These are phyloP conservation scores for Neurospora africana DNA, from an alignment of 495 filamentous ascomycete species.

Conservation along the genomic window DNA sequence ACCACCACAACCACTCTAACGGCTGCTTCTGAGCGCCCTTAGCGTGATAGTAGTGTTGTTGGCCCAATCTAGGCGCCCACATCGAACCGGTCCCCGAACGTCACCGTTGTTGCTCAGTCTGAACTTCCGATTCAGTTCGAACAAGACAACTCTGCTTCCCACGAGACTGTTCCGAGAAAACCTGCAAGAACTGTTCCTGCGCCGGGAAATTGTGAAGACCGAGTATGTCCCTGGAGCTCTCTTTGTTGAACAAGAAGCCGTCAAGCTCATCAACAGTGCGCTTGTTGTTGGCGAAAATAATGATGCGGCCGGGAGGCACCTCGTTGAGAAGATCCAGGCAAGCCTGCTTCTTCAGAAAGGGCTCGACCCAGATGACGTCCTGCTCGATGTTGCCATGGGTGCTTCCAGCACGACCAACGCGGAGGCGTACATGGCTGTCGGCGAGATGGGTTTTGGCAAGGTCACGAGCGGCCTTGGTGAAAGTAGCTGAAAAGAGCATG, in stretches of 20 bases:
- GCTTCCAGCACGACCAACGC: slow-evolving; percentile 74
- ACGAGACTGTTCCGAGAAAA: slow-evolving; percentile 52
- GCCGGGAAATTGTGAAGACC: slow-evolving; percentile 40
- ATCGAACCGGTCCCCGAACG: background rate
- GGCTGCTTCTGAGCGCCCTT: background rate
- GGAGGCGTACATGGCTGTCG: slow-evolving; percentile 53
- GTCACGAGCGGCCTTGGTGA: slow-evolving; percentile 63
- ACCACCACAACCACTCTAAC: background rate
- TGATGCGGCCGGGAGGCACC: slow-evolving; percentile 60
- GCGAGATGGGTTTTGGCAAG: slow-evolving; percentile 39
- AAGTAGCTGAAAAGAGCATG: slow-evolving; percentile 93
- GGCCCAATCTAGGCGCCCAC: background rate
- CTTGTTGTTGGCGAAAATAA: slow-evolving; percentile 85
- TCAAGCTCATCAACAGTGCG: slow-evolving; percentile 67
- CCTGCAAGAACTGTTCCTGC: slow-evolving; percentile 62
- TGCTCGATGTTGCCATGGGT: slow-evolving; percentile 73
- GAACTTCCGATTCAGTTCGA: background rate
- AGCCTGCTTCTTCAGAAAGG: slow-evolving; percentile 52
- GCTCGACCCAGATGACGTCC: slow-evolving; percentile 54
- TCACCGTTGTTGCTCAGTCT: background rate
- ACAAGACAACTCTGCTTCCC: background rate
- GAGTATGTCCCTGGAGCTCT: slow-evolving; percentile 43
- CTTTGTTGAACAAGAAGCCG: slow-evolving; percentile 70
- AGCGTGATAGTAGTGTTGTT: background rate
- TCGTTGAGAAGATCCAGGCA: slow-evolving; percentile 63